phyloP scores from a whole-genome alignment of 345 rosid species.

The Cardamine resedifolia region DNA sequence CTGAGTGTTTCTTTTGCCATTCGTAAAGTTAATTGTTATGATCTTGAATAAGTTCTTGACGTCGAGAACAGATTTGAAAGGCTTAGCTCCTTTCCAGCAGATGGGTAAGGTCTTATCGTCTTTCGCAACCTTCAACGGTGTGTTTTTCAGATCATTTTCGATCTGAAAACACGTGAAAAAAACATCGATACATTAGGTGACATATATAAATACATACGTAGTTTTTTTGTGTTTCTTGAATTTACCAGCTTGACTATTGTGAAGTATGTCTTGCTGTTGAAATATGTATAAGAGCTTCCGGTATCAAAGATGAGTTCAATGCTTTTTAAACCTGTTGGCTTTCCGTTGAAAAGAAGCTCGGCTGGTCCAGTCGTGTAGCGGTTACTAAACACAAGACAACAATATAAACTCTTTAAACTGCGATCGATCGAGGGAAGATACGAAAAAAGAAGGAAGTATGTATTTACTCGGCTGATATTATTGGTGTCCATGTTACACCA shows the following conservation, averaged over 20 bases:
- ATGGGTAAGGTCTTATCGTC: slow-evolving; percentile 61
- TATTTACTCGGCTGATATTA: slow-evolving; percentile 30
- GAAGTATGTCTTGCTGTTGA: slow-evolving; percentile 52
- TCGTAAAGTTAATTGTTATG: slow-evolving; percentile 45
- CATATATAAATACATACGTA: neutral
- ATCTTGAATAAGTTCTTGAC: slow-evolving; percentile 60
- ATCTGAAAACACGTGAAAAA: slow-evolving; percentile 13
- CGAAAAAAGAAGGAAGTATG: neutral
- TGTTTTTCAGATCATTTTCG: slow-evolving; percentile 30
- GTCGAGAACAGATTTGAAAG: slow-evolving; percentile 50
- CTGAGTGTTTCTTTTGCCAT: slow-evolving; percentile 42
- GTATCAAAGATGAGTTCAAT: slow-evolving; percentile 66
- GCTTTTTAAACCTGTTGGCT: slow-evolving; percentile 54
- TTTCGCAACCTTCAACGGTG: slow-evolving; percentile 44
- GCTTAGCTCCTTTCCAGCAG: slow-evolving; percentile 83
- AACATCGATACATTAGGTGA: neutral
- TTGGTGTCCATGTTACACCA: slow-evolving; percentile 55
- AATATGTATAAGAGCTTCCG: slow-evolving; percentile 84
- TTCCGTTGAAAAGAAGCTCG: slow-evolving; percentile 52
- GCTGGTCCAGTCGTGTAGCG: slow-evolving; percentile 65
- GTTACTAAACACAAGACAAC: slow-evolving; percentile 47
- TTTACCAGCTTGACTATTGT: slow-evolving; percentile 53
- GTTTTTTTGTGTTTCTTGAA: neutral
- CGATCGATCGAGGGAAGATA: neutral
- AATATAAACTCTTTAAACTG: neutral